Percentiles rank a stretch among this genome's conserved stretches.
phyloP scores from a whole-genome alignment of 1,139 yeast species.

The Blastobotrys apis region DNA sequence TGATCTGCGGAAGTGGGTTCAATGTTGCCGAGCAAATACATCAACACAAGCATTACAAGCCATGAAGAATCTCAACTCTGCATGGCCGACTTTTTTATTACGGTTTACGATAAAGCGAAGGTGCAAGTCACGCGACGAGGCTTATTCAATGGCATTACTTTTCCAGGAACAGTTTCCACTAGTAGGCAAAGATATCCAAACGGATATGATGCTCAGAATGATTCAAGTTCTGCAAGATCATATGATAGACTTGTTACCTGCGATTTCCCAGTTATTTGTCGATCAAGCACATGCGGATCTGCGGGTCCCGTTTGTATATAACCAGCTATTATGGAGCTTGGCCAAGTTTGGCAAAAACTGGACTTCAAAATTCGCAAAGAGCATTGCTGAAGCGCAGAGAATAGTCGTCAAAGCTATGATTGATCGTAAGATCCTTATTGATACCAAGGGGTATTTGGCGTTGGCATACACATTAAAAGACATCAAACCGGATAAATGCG shows the following conservation, averaged over 20 bases:
- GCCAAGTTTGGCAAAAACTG: constrained; percentile 29
- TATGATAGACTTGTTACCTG: constrained; percentile 30
- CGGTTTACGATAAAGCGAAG: constrained; percentile 29
- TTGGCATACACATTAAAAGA: constrained; percentile 26
- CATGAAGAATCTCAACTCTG: constrained; percentile 20
- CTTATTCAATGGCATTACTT: constrained; percentile 24
- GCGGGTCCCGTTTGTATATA: constrained; percentile 18
- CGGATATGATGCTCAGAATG: constrained; percentile 25
- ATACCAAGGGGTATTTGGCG: constrained; percentile 33
- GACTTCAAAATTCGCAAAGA: constrained; percentile 21
- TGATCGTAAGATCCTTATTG: constrained; percentile 20
- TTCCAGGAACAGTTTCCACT: constrained; percentile 18
- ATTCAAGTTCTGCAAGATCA: constrained; percentile 22
- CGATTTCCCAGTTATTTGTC: constrained; percentile 26
- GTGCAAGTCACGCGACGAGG: constrained; percentile 26
- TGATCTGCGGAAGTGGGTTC: constrained; percentile 25
- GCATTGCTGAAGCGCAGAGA: constrained; percentile 28
- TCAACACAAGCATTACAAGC: constrained; percentile 22
- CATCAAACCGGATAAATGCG: constrained; percentile 21
- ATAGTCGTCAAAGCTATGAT: constrained; percentile 26
- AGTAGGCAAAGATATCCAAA: constrained; percentile 18
- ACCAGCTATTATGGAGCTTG: constrained; percentile 33
- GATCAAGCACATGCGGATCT: constrained; percentile 16
- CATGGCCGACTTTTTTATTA: constrained; percentile 33
- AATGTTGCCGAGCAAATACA: constrained; percentile 22